Base-by-base conservation (phyloP, 2,329 filamentous ascomycete species). In the Diaporthe destruens region DNA sequence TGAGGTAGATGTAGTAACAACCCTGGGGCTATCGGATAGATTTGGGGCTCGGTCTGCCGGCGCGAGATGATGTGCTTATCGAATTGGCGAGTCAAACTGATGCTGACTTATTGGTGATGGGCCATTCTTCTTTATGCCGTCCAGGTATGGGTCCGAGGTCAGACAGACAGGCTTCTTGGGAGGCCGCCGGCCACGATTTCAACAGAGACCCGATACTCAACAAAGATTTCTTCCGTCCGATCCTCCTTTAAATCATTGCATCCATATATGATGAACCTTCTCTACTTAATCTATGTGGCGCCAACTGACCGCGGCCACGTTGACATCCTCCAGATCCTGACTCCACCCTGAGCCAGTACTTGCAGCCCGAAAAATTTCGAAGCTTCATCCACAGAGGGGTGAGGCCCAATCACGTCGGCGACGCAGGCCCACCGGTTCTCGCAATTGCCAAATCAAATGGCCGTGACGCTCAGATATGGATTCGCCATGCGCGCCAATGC, bases 391-490 rank as follows among this genome's bases (percentile, higher is more conserved):
- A 63, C 57, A 51, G 44, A 65, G 29, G 16, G 16, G n/a, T 32
- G 9, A 53, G 61, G 32, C 61, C 61, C 61, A 66, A 66, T 66
- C 61, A 66, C 47, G n/a, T 39, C 47, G 20, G 32, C 29, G 47
- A 14, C 14, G 29, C 61, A 66, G 61, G 61, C 47, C 61, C 47
- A 34, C 61, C 47, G 7, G 7, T 39, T 53, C 44, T 51, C 44
- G n/a, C 44, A 53, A 66, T 66, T 66, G 61, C n/a, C 61, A 66
- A 66, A 66, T 66, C 44, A 66, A 53, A 66, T 66, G 61, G 61
- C 16, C 32, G 32, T 20, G 29, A 36, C n/a, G 29, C 29, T 49
- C 44, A 49, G 44, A 51, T 51, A 66, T 66, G 61, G 47, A 29
- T 49, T 53, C 61, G 47, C 32, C 20, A 53, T 66, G 36, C 32